Evolutionary conservation across 768 basidiomycete species (phyloP).

Genomic region (Auricularia sp.): DNA sequence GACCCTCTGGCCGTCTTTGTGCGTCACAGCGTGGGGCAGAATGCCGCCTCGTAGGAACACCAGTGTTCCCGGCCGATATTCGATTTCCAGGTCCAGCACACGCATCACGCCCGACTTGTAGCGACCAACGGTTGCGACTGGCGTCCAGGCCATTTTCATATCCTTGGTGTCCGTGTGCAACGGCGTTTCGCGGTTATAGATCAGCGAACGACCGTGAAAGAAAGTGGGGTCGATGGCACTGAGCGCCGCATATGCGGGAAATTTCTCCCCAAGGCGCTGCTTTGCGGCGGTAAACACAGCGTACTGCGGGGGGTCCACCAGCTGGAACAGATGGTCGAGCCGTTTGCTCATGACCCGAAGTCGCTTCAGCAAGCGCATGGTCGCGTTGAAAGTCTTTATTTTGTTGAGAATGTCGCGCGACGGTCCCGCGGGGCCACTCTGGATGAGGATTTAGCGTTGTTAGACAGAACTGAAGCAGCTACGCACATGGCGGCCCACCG

Average conservation of each 20-base stretch:
- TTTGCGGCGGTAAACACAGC: background rate
- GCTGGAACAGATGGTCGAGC: background rate
- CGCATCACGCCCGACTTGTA: background rate
- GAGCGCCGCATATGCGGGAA: background rate
- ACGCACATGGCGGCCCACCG: background rate
- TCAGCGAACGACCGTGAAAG: background rate
- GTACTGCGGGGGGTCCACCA: background rate
- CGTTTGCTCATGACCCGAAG: background rate
- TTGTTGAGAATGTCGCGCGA: background rate
- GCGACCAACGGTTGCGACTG: background rate
- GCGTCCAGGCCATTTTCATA: background rate
- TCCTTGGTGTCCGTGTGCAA: background rate
- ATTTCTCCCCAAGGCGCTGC: background rate
- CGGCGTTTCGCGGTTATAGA: background rate
- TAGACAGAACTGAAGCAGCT: background rate
- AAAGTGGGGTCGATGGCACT: background rate
- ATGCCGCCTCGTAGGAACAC: background rate
- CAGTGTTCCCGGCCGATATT: background rate
- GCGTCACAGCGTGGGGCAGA: background rate
- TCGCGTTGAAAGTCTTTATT: background rate
- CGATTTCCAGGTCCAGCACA: background rate
- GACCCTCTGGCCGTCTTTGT: background rate
- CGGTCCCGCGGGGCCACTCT: background rate
- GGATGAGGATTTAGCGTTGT: background rate
- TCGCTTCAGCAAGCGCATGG: background rate